Conservation (phyloP, 2,329 filamentous ascomycete species). For the Colletotrichum coccodes region DNA sequence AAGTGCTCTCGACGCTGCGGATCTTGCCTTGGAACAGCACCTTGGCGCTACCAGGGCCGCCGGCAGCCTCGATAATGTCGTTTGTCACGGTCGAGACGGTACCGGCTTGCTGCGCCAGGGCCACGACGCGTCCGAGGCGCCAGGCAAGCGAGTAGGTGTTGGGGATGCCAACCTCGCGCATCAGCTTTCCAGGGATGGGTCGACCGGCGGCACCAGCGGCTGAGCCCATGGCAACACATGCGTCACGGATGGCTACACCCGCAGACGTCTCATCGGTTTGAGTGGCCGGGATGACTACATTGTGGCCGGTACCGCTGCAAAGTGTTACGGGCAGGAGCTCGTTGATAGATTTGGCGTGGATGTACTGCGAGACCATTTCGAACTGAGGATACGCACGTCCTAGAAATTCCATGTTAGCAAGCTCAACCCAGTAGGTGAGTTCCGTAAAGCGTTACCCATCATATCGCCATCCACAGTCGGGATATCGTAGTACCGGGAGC, state of each 20-base stretch:
- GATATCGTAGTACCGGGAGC: slow-evolving; percentile 46
- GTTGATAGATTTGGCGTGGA: slow-evolving; percentile 41
- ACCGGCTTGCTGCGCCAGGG: slow-evolving; percentile 53
- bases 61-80: slow-evolving; percentile 48
- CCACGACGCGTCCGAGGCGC: slow-evolving; percentile 61
- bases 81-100: slow-evolving; percentile 52
- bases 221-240: slow-evolving; percentile 41
- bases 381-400: slow-evolving; percentile 40
- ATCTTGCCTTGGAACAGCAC: slow-evolving; percentile 42
- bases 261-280: slow-evolving; percentile 35
- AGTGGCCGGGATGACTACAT: slow-evolving; percentile 35
- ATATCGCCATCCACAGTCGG: slow-evolving; percentile 49
- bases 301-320: slow-evolving; percentile 37
- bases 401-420: slow-evolving; percentile 21
- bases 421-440: slow-evolving; percentile 36
- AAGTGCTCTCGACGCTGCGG: slow-evolving; percentile 47
- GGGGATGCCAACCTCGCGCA: slow-evolving; percentile 44
- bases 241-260: slow-evolving; percentile 37
- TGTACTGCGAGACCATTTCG: slow-evolving; percentile 41
- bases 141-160: slow-evolving; percentile 50
- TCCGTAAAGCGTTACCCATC: slow-evolving; percentile 45
- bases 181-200: slow-evolving; percentile 43
- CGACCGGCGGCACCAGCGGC: slow-evolving; percentile 46
- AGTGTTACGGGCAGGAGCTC: slow-evolving; percentile 38
- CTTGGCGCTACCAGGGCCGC: slow-evolving; percentile 41